Evolutionary conservation across 768 basidiomycete genomes (phyloP).

Genomic region (Macrolepiota fuliginosa): DNA sequence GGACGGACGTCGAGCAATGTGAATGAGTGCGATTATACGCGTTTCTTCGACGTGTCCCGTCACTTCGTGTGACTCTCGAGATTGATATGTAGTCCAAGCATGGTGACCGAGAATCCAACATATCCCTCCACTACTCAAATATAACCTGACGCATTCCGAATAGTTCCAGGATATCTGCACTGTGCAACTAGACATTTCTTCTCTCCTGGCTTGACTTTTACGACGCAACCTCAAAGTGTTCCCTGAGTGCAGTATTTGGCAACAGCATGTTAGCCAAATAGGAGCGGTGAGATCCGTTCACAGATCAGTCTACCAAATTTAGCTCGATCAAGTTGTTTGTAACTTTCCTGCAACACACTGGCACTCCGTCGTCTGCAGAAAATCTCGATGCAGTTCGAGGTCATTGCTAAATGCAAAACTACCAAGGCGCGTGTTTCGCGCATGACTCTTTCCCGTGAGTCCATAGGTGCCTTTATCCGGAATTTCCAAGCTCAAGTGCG

Average conservation of each 20-base stretch:
- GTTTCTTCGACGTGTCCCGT: slow-evolving; percentile 12
- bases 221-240: background rate
- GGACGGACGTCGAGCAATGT: slow-evolving; percentile 11
- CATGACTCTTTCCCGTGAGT: slow-evolving; percentile 80
- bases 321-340: background rate
- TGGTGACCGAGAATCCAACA: too few relatives aligned
- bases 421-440: slow-evolving; percentile 83
- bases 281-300: background rate
- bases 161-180: background rate
- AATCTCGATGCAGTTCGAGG: slow-evolving; percentile 72
- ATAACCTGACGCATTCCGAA: background rate
- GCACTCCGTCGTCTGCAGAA: slow-evolving; percentile 17
- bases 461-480: slow-evolving; percentile 1
- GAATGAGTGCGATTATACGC: background rate
- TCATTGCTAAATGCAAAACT: slow-evolving; percentile 77
- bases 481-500: background rate
- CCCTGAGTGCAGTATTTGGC: background rate
- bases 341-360: slow-evolving; percentile 13
- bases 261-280: background rate
- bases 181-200: background rate
- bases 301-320: slow-evolving; percentile 9
- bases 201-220: background rate
- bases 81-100: background rate
- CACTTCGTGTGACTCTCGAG: slow-evolving; percentile 7
- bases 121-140: background rate